Evolutionary conservation across 1,284 basidiomycete species (phyloP), one percentile per base, ranked within the genome.

Genomic region (Laetiporus sulphureus): DNA sequence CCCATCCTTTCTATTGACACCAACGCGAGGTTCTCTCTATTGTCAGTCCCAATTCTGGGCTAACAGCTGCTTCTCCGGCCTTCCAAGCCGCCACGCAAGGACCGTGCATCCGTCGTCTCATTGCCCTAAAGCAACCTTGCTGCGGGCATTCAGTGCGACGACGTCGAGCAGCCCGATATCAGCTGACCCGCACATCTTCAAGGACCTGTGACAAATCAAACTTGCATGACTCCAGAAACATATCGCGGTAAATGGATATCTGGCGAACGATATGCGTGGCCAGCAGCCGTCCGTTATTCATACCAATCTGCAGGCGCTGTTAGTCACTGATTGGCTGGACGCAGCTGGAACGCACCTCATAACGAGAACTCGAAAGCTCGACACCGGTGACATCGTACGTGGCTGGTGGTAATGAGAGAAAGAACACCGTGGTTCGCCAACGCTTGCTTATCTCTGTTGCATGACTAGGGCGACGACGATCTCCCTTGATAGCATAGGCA

Each of bases 41-140:
- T 58, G 53, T 63, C 64, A 66, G 45, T 66, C 64, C 64, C 64
- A 66, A 49, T 65, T 65, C 52, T 66, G 63, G 8, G 58, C 62
- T n/a, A 65, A 50, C 36, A 62, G 50, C 46, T 58, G 58, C 38
- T 52, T 56, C 3, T 38, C 44, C 10, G 50, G 42, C 0, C 25
- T 33, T 23, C 50, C 45, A n/a, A 63, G 40, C 18, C 48, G 52
- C 57, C 60, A 60, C 4, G 56, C 56, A 15, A 66, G 50, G n/a
- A 51, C 47, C 15, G 63, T 66, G 45, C 64, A 66, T n/a, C 64
- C 64, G 42, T 66, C 64, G 32, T 62, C 56, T 53, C 58, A 61
- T 40, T 56, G 51, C 0, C 63, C 63, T 4, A 66, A 52, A 5
- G 64, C 62, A 38, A 66, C 65, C 51, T 66, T 63, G 50, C 62